A percentile compares a stretch with the other conserved stretches of the same genome.
These are phyloP conservation scores for Ogataea paradorogensis DNA, from an alignment of 805 yeast genomes.

Conservation along the genomic window DNA sequence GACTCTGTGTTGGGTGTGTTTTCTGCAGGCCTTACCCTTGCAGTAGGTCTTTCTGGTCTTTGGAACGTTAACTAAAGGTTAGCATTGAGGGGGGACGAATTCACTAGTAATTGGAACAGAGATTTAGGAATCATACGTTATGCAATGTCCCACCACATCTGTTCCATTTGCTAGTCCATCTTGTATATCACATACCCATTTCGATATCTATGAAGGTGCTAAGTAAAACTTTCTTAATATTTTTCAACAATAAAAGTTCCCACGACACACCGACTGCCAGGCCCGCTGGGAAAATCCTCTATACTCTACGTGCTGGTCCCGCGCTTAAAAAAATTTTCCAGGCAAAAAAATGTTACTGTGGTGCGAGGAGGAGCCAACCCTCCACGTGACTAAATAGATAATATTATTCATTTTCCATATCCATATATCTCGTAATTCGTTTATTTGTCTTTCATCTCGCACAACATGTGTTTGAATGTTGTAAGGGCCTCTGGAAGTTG, in stretches of 20 bases:
- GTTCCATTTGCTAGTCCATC: neutral
- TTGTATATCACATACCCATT: constrained; percentile 20
- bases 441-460: constrained; percentile 2
- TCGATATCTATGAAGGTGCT: constrained; percentile 12
- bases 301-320: too few species aligned
- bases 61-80: constrained; percentile 91
- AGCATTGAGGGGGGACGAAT: neutral
- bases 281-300: too few species aligned
- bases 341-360: constrained; percentile 1
- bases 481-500: constrained; percentile 31
- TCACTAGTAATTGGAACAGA: neutral
- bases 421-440: constrained; percentile 1
- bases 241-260: constrained; percentile 6
- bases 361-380: constrained; percentile 1
- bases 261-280: constrained; percentile 4
- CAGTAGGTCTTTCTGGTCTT: constrained; percentile 99
- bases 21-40: constrained; percentile 98
- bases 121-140: neutral
- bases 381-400: constrained; percentile 3
- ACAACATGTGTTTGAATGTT: constrained; percentile 24
- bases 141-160: neutral
- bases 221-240: constrained; percentile 6
- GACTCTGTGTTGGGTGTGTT: constrained; percentile 99
- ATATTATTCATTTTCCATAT: neutral
- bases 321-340: constrained; percentile 1